These are phyloP conservation scores for Talaromyces albobiverticillius DNA, from an alignment of 2,329 filamentous ascomycete genomes.

Conservation along the genomic window DNA sequence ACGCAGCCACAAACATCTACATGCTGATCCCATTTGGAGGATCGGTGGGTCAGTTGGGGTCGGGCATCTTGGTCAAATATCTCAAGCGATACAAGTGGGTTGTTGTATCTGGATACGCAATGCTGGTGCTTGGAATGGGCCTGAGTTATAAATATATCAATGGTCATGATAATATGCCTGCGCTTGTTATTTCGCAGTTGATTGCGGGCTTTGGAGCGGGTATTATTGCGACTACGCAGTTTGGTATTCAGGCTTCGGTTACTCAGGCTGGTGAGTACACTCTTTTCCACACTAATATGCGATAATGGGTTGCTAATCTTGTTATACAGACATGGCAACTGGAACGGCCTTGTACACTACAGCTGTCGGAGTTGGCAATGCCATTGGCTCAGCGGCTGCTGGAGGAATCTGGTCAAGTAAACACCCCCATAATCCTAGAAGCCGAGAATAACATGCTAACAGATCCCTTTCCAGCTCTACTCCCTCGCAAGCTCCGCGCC, in stretches of 20 bases:
- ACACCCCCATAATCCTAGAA: not conserved
- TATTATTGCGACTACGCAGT: conserved; percentile 9
- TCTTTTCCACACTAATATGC: not conserved
- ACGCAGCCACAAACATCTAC: conserved; percentile 8
- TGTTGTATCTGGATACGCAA: conserved; percentile 9
- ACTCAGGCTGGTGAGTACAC: not conserved
- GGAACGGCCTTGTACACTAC: conserved; percentile 9
- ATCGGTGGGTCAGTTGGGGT: conserved; percentile 5
- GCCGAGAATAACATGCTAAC: not conserved
- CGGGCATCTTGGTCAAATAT: conserved; percentile 7
- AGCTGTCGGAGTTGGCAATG: conserved; percentile 6
- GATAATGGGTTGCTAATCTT: not conserved
- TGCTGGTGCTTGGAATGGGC: conserved; percentile 9
- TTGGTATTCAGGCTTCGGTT: conserved; percentile 7
- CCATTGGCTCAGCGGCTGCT: conserved; percentile 4
- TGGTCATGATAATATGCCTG: conserved; percentile 4
- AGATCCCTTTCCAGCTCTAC: not conserved
- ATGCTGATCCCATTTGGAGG: conserved; percentile 10
- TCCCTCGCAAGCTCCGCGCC: conserved; percentile 7
- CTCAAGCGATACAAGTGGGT: conserved; percentile 9
- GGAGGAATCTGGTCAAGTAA: conserved; percentile 10
- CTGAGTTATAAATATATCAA: conserved; percentile 7
- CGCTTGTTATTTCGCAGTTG: conserved; percentile 7
- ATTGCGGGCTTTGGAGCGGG: conserved; percentile 6
- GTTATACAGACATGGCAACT: conserved; percentile 5